These are phyloP conservation scores for Cordyceps fumosorosea DNA, from an alignment of 2,329 filamentous ascomycete genomes.

Conservation along the genomic window DNA sequence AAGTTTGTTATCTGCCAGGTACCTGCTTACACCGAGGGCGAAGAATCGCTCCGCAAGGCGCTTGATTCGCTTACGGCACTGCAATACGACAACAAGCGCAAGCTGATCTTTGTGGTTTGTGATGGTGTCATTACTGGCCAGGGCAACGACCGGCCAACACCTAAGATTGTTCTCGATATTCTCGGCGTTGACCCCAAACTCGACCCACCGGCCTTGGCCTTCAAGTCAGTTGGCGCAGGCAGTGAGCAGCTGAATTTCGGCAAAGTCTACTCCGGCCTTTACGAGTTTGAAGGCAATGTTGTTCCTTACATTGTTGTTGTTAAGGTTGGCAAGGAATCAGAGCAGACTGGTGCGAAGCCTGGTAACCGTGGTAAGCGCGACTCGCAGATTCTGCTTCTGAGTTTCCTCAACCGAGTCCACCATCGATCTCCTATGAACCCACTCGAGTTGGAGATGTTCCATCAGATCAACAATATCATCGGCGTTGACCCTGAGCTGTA, in stretches of 20 bases:
- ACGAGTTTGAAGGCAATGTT: slow-evolving; percentile 95
- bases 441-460: slow-evolving; percentile 95
- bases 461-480: slow-evolving; percentile 98
- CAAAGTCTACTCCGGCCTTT: slow-evolving; percentile 96
- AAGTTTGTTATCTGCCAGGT: slow-evolving; percentile 99
- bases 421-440: slow-evolving; percentile 92
- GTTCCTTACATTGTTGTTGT: slow-evolving; percentile 94
- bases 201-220: slow-evolving; percentile 87
- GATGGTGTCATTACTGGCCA: slow-evolving; percentile 95
- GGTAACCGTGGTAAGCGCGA: slow-evolving; percentile 98
- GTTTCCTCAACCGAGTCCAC: slow-evolving; percentile 96
- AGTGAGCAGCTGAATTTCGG: slow-evolving; percentile 95
- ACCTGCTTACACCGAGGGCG: slow-evolving; percentile 94
- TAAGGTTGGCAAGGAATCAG: slow-evolving; percentile 95
- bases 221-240: slow-evolving; percentile 85
- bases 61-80: slow-evolving; percentile 90
- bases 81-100: slow-evolving; percentile 97
- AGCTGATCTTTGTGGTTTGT: slow-evolving; percentile 92
- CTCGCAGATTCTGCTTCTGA: slow-evolving; percentile 91
- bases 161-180: slow-evolving; percentile 96
- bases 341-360: slow-evolving; percentile 83
- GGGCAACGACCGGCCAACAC: slow-evolving; percentile 92
- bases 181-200: slow-evolving; percentile 95
- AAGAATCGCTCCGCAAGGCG: slow-evolving; percentile 88
- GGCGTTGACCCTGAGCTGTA: slow-evolving; percentile 96